A percentile compares a stretch with the other conserved stretches of the same genome.
Conservation (phyloP, 441 rosid species). For the Adansonia grandidieri region DNA sequence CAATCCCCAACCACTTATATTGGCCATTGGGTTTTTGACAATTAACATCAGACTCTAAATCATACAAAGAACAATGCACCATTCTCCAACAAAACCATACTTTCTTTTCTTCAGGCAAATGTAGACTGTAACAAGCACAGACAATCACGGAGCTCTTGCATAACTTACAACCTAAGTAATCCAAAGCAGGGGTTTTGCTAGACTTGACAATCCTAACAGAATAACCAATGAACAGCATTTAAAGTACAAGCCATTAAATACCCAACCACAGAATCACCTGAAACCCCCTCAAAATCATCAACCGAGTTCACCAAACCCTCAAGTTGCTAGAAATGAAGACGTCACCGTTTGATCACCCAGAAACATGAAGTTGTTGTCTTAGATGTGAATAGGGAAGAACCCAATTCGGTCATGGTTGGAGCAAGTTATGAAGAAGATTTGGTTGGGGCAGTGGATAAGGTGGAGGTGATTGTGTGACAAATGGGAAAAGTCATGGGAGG, state of each 20-base stretch:
- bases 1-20: conserved; percentile 68
- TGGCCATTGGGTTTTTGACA: conserved; percentile 22
- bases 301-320: conserved; percentile 55
- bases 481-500: conserved; percentile 31
- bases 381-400: conserved; percentile 46
- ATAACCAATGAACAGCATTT: conserved; percentile 64
- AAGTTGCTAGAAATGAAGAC: conserved; percentile 43
- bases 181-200: conserved; percentile 39
- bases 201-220: conserved; percentile 31
- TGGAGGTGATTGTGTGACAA: conserved; percentile 57
- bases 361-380: conserved; percentile 42
- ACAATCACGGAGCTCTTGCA: conserved; percentile 57
- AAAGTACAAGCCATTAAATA: conserved; percentile 58
- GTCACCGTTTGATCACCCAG: conserved; percentile 38
- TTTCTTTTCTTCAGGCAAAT: conserved; percentile 50
- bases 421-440: conserved; percentile 70
- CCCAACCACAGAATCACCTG: conserved; percentile 46
- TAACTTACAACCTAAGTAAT: conserved; percentile 45
- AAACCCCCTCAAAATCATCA: conserved; percentile 26
- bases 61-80: conserved; percentile 67
- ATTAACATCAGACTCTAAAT: conserved; percentile 42
- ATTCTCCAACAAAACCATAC: conserved; percentile 60
- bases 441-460: conserved; percentile 49
- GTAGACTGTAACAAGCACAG: conserved; percentile 69
- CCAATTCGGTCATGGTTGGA: conserved; percentile 69